These are phyloP conservation scores for Teratosphaeria viscida DNA, from an alignment of 2,329 filamentous ascomycete genomes.

Conservation along the genomic window DNA sequence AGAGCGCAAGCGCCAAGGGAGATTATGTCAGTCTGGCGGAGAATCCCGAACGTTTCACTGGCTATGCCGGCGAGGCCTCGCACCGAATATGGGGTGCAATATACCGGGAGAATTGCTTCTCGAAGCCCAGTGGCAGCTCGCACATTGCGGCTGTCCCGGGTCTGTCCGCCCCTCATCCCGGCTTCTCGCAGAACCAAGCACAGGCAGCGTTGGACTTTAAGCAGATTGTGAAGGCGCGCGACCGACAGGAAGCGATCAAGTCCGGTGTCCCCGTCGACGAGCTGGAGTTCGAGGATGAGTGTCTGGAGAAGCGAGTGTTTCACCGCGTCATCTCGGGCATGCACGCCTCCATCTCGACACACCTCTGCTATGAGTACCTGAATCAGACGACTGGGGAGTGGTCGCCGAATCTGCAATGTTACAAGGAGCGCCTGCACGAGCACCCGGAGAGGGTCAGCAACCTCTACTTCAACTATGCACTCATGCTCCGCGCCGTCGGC, in stretches of 20 bases:
- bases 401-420: constrained; percentile 84
- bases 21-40: constrained; percentile 92
- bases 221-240: constrained; percentile 49
- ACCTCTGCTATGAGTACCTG: constrained; percentile 90
- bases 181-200: constrained; percentile 34
- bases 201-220: constrained; percentile 52
- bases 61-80: constrained; percentile 75
- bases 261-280: constrained; percentile 44
- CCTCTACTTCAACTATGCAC: constrained; percentile 96
- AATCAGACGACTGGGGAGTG: constrained; percentile 92
- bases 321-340: constrained; percentile 92
- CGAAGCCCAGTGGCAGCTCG: constrained; percentile 29
- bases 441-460: constrained; percentile 90
- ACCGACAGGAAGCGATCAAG: constrained; percentile 47
- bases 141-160: constrained; percentile 10
- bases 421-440: constrained; percentile 70
- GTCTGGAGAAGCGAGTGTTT: constrained; percentile 97
- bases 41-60: constrained; percentile 93
- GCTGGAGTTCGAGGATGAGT: constrained; percentile 78
- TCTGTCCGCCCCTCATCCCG: constrained; percentile 16
- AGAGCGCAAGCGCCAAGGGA: constrained; percentile 73
- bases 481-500: constrained; percentile 82
- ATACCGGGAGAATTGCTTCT: constrained; percentile 95
- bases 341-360: constrained; percentile 94
- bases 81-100: constrained; percentile 93